A percentile compares a stretch with the other conserved stretches of the same genome.
These are phyloP conservation scores for Scutellaria minor DNA, from an alignment of 257 asterid species.

Conservation along the genomic window DNA sequence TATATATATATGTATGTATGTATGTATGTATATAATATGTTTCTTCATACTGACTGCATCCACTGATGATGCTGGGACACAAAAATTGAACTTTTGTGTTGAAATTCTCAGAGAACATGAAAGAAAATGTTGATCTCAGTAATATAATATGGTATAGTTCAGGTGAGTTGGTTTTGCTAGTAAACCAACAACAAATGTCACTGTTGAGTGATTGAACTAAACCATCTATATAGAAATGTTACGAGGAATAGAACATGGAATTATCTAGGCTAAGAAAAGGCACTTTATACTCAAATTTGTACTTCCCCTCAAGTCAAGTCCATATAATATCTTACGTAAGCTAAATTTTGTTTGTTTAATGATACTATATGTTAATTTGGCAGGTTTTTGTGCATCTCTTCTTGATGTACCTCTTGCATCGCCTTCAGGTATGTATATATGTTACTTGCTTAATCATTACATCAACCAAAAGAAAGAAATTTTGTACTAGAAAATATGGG, in stretches of 20 bases:
- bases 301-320: constrained; percentile 19
- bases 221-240: constrained; percentile 9
- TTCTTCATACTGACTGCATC: not conserved
- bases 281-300: not conserved
- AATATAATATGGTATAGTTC: not conserved
- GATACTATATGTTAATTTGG: constrained; percentile 36
- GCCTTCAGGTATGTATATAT: constrained; percentile 80
- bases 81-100: not conserved
- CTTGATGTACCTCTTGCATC: constrained; percentile 98
- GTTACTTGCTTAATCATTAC: constrained; percentile 30
- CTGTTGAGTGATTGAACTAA: not conserved
- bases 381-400: constrained; percentile 99
- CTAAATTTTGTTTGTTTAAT: constrained; percentile 31
- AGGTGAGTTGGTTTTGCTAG: not conserved
- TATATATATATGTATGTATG: too few relatives aligned
- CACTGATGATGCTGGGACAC: not conserved
- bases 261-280: constrained; percentile 1
- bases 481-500: constrained; percentile 3
- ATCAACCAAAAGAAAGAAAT: not conserved
- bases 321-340: constrained; percentile 21
- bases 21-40: too few relatives aligned
- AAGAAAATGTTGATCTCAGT: not conserved
- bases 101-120: not conserved
- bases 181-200: not conserved
- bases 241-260: not conserved